Conservation (phyloP, 768 basidiomycete genomes). For the Mycena pura region DNA sequence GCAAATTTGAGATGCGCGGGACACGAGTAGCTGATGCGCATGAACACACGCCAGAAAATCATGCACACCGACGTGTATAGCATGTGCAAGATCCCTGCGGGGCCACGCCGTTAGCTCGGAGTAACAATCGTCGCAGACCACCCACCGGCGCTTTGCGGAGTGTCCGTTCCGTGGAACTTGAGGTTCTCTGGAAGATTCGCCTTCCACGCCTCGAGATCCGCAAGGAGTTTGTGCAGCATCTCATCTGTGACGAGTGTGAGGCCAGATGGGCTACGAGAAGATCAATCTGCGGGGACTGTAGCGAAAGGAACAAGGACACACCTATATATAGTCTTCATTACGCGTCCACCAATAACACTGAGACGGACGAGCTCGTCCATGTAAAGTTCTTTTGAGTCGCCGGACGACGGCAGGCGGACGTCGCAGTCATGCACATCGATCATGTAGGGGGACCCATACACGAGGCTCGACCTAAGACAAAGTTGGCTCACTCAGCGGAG, state of each 20-base stretch:
- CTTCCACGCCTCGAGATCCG: conserved; percentile 81
- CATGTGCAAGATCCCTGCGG: conserved; percentile 82
- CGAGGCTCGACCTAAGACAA: conserved; percentile 73
- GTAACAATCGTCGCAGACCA: not conserved
- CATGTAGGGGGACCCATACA: conserved; percentile 94
- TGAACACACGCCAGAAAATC: conserved; percentile 98
- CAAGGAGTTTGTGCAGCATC: conserved; percentile 66
- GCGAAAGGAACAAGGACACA: conserved; percentile 36
- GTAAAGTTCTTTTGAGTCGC: conserved; percentile 78
- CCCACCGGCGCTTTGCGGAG: conserved; percentile 70
- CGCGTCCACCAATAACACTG: conserved; percentile 88
- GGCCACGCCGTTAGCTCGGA: not conserved
- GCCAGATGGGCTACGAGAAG: conserved; percentile 74
- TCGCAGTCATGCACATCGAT: conserved; percentile 98
- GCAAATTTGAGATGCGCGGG: conserved; percentile 90
- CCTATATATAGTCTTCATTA: conserved; percentile 95
- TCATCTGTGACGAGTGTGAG: conserved; percentile 86
- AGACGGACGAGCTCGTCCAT: conserved; percentile 92
- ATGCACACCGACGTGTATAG: conserved; percentile 90
- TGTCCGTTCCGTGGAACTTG: conserved; percentile 75
- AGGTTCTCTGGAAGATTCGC: conserved; percentile 78
- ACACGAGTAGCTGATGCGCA: conserved; percentile 94
- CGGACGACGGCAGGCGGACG: conserved; percentile 89
- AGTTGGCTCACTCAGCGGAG: not conserved
- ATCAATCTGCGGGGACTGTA: conserved; percentile 10